phyloP scores from a whole-genome alignment of 805 yeast genomes.

The Nakazawaea ishiwadae region DNA sequence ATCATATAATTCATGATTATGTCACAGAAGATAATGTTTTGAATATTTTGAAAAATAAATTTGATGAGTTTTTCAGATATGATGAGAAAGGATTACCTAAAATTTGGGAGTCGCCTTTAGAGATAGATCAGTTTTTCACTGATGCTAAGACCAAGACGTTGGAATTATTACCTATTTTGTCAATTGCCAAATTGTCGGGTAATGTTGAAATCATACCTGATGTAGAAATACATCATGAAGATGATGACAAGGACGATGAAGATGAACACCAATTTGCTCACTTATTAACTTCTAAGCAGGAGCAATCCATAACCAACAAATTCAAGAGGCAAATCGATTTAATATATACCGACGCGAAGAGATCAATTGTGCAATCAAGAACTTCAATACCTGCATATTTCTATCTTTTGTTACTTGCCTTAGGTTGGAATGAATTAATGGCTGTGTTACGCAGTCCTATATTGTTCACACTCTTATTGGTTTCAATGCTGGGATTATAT shows the following conservation, averaged over 20 bases:
- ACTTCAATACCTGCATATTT: constrained; percentile 84
- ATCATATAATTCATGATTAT: constrained; percentile 53
- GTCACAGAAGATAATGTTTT: constrained; percentile 64
- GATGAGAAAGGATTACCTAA: constrained; percentile 80
- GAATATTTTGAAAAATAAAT: constrained; percentile 65
- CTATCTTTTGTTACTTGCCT: constrained; percentile 61
- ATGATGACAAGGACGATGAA: constrained; percentile 31
- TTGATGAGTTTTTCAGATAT: constrained; percentile 80
- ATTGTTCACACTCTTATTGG: constrained; percentile 57
- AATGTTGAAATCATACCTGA: constrained; percentile 60
- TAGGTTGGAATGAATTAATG: constrained; percentile 97
- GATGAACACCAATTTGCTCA: constrained; percentile 48
- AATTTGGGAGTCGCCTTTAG: constrained; percentile 69
- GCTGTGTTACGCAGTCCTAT: constrained; percentile 82
- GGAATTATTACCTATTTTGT: constrained; percentile 51
- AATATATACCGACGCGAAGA: constrained; percentile 78
- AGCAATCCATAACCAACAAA: constrained; percentile 48
- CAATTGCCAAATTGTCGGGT: constrained; percentile 47
- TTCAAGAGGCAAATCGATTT: constrained; percentile 77
- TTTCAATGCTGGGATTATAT: constrained; percentile 57
- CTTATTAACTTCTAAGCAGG: constrained; percentile 53
- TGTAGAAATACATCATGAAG: constrained; percentile 36
- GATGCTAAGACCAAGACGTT: constrained; percentile 57
- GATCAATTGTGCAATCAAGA: constrained; percentile 73
- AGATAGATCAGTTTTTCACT: constrained; percentile 63